Evolutionary conservation across 108 stramenopile genomes (phyloP).

Genomic region (Nitzschia sp.): DNA sequence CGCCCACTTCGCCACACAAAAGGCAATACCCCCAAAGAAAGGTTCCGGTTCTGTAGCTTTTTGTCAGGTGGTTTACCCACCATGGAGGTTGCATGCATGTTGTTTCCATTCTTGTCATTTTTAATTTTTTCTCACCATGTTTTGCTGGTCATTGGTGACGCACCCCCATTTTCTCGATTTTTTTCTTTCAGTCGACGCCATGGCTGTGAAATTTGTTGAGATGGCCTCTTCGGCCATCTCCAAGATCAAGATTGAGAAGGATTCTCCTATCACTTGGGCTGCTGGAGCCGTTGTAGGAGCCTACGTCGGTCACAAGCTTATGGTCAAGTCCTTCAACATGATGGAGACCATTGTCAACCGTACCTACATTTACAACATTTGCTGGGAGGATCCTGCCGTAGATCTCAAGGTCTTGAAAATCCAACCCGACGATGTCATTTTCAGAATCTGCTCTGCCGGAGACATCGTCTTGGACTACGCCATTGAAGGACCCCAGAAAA

Average conservation of each 20-base stretch:
- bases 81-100: no score
- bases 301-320: slow-evolving; percentile 18
- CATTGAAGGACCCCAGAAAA: slow-evolving; percentile 59
- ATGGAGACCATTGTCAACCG: slow-evolving; percentile 58
- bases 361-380: slow-evolving; percentile 71
- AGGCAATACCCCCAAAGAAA: no score
- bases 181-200: slow-evolving; percentile 20
- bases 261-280: slow-evolving; percentile 10
- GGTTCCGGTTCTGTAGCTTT: no score
- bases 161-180: no score
- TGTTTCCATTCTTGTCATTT: background rate
- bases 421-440: slow-evolving; percentile 52
- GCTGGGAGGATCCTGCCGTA: slow-evolving; percentile 67
- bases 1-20: no score
- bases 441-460: slow-evolving; percentile 58
- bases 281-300: slow-evolving; percentile 25
- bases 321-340: slow-evolving; percentile 42
- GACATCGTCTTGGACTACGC: slow-evolving; percentile 64
- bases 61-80: no score
- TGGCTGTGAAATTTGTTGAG: slow-evolving; percentile 15
- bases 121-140: background rate
- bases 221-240: slow-evolving; percentile 15
- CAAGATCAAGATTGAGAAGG: slow-evolving; percentile 10
- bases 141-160: background rate
- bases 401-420: slow-evolving; percentile 57